A percentile compares a stretch with the other conserved stretches of the same genome.
Conservation (phyloP, 2,329 filamentous ascomycete genomes). For the Pseudocercospora pini-densiflorae region DNA sequence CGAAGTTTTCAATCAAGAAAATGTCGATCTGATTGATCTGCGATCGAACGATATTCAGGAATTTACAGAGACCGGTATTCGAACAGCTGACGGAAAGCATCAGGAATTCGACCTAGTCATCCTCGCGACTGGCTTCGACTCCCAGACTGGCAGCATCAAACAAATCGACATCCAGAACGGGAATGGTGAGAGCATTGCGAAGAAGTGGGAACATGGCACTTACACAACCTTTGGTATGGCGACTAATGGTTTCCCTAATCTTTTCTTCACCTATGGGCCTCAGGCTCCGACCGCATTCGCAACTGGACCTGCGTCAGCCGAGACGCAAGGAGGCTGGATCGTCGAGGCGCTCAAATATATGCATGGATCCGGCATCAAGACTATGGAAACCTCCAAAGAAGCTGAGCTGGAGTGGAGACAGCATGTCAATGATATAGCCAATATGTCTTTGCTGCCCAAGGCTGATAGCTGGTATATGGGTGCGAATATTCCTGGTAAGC, state of each 20-base stretch:
- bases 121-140: conserved; percentile 50
- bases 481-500: conserved; percentile 51
- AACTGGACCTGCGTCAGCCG: conserved; percentile 45
- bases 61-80: conserved; percentile 43
- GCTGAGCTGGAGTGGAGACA: conserved; percentile 36
- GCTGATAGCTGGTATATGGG: conserved; percentile 40
- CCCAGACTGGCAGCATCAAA: conserved; percentile 37
- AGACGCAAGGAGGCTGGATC: conserved; percentile 43
- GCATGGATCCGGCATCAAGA: conserved; percentile 18
- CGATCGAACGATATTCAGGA: conserved; percentile 46
- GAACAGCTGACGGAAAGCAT: conserved; percentile 42
- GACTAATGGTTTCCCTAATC: conserved; percentile 37
- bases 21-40: conserved; percentile 49
- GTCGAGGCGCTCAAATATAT: conserved; percentile 27
- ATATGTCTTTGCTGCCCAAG: conserved; percentile 41
- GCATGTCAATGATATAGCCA: conserved; percentile 45
- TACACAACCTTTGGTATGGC: conserved; percentile 44
- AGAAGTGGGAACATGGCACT: conserved; percentile 34
- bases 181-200: conserved; percentile 37
- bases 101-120: conserved; percentile 47
- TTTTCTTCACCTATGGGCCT: conserved; percentile 44
- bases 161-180: conserved; percentile 42
- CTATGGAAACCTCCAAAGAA: conserved; percentile 35
- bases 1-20: conserved; percentile 47
- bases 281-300: conserved; percentile 50